phyloP scores from a whole-genome alignment of 2,329 filamentous ascomycete genomes.

The Penicillium sp. region DNA sequence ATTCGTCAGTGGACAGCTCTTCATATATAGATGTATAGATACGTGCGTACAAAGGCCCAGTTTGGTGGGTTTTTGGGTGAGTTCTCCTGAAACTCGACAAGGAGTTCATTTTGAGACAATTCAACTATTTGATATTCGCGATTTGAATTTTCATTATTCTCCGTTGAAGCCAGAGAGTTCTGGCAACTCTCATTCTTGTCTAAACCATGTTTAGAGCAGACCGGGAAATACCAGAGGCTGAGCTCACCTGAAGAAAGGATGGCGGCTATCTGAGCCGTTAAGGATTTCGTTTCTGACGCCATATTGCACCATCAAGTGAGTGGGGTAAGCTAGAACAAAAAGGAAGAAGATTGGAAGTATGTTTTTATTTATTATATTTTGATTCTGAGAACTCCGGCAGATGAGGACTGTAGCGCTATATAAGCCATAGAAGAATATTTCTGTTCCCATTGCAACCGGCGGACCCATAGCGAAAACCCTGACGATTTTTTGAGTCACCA shows the following conservation, averaged over 20 bases:
- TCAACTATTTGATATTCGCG: constrained; percentile 17
- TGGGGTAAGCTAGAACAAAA: neutral
- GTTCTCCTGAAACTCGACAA: constrained; percentile 23
- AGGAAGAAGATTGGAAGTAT: constrained; percentile 1
- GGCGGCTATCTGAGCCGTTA: constrained; percentile 5
- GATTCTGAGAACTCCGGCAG: neutral
- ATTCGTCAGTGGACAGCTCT: neutral
- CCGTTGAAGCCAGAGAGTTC: constrained; percentile 1
- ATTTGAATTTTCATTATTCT: neutral
- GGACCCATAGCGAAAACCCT: constrained; percentile 5
- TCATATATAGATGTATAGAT: neutral
- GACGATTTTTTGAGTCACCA: constrained; percentile 17
- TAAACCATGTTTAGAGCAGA: constrained; percentile 9
- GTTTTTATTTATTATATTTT: neutral
- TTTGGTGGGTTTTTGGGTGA: constrained; percentile 22
- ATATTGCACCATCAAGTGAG: constrained; percentile 3
- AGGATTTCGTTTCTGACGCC: constrained; percentile 4
- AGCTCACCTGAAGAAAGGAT: constrained; percentile 14
- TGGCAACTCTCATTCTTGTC: constrained; percentile 4
- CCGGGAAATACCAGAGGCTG: neutral
- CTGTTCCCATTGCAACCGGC: constrained; percentile 1
- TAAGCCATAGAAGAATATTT: constrained; percentile 3
- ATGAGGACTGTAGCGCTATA: constrained; percentile 7
- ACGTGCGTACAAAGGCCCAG: constrained; percentile 22
- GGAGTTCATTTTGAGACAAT: constrained; percentile 15